Conservation (phyloP, 352 stramenopile species). For the Phytophthora pinifolia region DNA sequence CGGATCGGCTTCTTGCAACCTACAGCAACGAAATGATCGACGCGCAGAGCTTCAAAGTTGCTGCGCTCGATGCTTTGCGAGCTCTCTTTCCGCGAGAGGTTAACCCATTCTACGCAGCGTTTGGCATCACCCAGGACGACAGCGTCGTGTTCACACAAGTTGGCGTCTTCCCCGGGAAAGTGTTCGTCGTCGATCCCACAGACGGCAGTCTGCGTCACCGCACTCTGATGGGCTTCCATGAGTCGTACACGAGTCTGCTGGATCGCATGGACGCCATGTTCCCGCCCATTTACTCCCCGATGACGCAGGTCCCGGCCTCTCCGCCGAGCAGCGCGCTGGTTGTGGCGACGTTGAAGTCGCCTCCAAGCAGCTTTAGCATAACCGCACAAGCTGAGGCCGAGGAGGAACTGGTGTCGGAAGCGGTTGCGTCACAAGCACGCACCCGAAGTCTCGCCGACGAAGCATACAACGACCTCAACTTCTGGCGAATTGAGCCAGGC, state of each 20-base stretch:
- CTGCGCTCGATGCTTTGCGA: conserved; percentile 59
- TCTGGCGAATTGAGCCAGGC: conserved; percentile 74
- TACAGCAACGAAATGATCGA: conserved; percentile 46
- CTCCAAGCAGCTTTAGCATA: conserved; percentile 13
- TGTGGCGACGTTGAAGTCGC: conserved; percentile 11
- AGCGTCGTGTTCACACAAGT: conserved; percentile 62
- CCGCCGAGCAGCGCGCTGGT: conserved; percentile 2
- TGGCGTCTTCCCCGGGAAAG: conserved; percentile 77
- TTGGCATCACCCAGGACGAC: conserved; percentile 64
- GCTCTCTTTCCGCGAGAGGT: conserved; percentile 72
- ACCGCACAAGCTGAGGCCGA: conserved; percentile 13
- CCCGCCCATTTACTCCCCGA: conserved; percentile 59
- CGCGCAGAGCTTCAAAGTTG: conserved; percentile 65
- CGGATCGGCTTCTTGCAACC: conserved; percentile 53
- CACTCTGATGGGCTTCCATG: conserved; percentile 60
- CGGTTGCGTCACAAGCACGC: conserved; percentile 47
- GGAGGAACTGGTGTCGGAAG: conserved; percentile 53
- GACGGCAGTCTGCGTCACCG: conserved; percentile 59
- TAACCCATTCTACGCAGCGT: conserved; percentile 85
- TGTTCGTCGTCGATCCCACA: conserved; percentile 64
- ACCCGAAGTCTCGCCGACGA: conserved; percentile 69
- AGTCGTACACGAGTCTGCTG: conserved; percentile 68
- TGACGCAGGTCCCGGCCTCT: conserved; percentile 8
- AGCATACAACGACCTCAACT: conserved; percentile 88
- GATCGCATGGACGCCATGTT: conserved; percentile 76